Percentiles rank a stretch among this genome's conserved stretches.
phyloP scores from a whole-genome alignment of 495 filamentous ascomycete species.

The Hapsidospora chrysogenum region DNA sequence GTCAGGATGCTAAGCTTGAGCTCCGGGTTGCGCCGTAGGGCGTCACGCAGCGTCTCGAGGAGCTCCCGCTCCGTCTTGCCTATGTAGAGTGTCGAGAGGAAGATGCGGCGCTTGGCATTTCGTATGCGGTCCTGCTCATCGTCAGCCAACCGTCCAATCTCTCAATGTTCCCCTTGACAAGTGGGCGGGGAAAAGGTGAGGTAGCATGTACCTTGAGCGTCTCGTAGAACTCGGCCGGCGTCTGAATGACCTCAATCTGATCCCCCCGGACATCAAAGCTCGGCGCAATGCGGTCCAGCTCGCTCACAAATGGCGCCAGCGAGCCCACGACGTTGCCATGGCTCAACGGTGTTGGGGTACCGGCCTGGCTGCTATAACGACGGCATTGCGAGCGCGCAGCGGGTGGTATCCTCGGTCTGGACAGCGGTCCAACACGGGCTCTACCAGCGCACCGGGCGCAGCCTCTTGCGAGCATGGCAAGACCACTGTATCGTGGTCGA shows the following conservation, averaged over 20 bases:
- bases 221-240: conserved; percentile 72
- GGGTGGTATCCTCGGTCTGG: conserved; percentile 11
- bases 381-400: conserved; percentile 16
- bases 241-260: conserved; percentile 62
- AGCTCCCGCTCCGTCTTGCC: conserved; percentile 88
- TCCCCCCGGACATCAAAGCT: conserved; percentile 72
- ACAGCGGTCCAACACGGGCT: conserved; percentile 8
- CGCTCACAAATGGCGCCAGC: conserved; percentile 51
- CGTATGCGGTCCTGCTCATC: conserved; percentile 54
- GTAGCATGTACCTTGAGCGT: conserved; percentile 73
- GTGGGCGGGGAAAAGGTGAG: too few species aligned
- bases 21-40: conserved; percentile 54
- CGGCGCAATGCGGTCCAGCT: conserved; percentile 79
- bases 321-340: conserved; percentile 19
- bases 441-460: conserved; percentile 15
- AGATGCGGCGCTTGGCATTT: conserved; percentile 62
- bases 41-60: conserved; percentile 61
- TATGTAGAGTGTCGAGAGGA: conserved; percentile 88
- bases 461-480: conserved; percentile 15
- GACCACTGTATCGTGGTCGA: too few species aligned
- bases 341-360: conserved; percentile 8
- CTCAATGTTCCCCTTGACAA: background rate
- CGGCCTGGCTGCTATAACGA: conserved; percentile 23
- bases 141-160: conserved; percentile 7
- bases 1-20: conserved; percentile 85